Base-by-base conservation (phyloP, 805 yeast genomes). In the Pichia gijzeniarum region DNA sequence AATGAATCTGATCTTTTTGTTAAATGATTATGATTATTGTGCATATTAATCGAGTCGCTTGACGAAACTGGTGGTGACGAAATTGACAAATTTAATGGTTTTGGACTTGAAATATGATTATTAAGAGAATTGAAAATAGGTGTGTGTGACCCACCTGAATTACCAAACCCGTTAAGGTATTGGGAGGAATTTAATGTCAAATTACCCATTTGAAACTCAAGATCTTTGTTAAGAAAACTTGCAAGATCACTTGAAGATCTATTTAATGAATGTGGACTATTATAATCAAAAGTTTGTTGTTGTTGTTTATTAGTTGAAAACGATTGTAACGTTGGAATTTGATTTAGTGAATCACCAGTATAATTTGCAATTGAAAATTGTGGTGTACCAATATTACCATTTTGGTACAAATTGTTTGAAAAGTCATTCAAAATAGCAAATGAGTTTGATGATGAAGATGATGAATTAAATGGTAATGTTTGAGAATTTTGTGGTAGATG, bases 151-250 rank as follows among this genome's bases (percentile, higher is more conserved):
- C 43, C 41, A 44, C 22, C 28, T 22, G 33, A 35, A 45, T 36
- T 35, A 27, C 21, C 12, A 19, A 43, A 19, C 12, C 40, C 36
- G 28, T 36, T 38, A 10, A 41, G 18, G 43, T 47, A 47, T 22
- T 44, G 50, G 9, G 49, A 35, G 7, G 50, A 34, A 18, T 42
- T 50, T 18, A 54, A 45, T 8, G 57, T 47, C 38, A 54, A 45
- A 32, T 45, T 45, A 28, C 47, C 43, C 31, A 54, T 33, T 31
- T 52, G 56, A 27, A 47, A 44, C 33, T 53, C 58, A 17, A 54
- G 45, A 37, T 54, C 56, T 19, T 52, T 53, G 36, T 54, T 52
- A 13, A 54, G 40, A 22, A 49, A 53, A 38, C 39, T 43, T 20
- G 38, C 35, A 19, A 48, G 38, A 44, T 49, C 53, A 31, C 41